Conservation (phyloP, 2,329 filamentous ascomycete species). For the Monosporascus sp. region DNA sequence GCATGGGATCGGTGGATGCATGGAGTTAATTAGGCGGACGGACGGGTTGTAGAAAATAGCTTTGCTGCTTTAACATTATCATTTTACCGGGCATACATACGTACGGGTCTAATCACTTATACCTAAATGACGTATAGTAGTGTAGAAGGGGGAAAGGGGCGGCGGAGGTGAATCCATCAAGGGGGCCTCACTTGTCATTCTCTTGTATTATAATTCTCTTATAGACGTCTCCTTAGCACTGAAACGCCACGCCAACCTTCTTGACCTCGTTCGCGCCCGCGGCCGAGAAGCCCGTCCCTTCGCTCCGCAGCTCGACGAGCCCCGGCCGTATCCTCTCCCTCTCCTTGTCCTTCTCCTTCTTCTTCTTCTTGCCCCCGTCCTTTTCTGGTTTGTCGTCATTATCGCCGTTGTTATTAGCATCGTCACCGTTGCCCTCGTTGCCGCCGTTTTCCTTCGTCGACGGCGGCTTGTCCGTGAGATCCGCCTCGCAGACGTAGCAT, state of each 20-base stretch:
- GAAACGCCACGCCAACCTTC: conserved; percentile 73
- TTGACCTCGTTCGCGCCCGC: conserved; percentile 77
- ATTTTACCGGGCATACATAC: not conserved
- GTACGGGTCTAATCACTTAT: not conserved
- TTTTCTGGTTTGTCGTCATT: conserved; percentile 13
- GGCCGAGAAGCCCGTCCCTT: conserved; percentile 89
- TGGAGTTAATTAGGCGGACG: not conserved
- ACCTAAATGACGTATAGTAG: not conserved
- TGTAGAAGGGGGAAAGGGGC: not conserved
- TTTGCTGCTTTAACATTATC: too few relatives aligned
- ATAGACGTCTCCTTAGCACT: conserved; percentile 51
- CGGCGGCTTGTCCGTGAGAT: conserved; percentile 53
- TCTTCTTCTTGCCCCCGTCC: conserved; percentile 25
- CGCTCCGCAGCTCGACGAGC: conserved; percentile 72
- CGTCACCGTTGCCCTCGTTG: conserved; percentile 30
- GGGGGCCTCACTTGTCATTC: too few relatives aligned
- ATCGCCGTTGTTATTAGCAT: conserved; percentile 31
- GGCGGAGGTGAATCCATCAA: too few relatives aligned
- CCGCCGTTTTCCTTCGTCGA: conserved; percentile 19
- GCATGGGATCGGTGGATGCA: not conserved
- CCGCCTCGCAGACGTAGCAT: conserved; percentile 84
- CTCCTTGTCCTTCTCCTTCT: conserved; percentile 35
- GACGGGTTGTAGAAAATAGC: too few relatives aligned
- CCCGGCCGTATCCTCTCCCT: conserved; percentile 62
- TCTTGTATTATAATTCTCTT: too few relatives aligned